Evolutionary conservation across 2,329 filamentous ascomycete genomes (phyloP).

Genomic region (Boeremia exigua): DNA sequence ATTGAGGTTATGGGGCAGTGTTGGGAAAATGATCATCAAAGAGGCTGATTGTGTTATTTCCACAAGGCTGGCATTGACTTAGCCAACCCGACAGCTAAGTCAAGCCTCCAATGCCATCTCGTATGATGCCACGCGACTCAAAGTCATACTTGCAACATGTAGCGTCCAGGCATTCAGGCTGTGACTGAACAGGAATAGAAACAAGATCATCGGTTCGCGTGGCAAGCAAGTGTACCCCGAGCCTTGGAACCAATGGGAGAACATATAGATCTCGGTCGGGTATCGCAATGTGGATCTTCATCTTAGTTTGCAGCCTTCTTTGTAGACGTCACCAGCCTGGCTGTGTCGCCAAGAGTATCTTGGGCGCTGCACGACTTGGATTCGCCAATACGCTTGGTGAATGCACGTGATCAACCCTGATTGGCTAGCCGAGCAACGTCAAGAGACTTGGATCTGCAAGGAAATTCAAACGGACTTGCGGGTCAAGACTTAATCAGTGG

Average conservation of each 20-base stretch:
- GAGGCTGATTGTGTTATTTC: slow-evolving; percentile 13
- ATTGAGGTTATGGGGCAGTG: slow-evolving; percentile 22
- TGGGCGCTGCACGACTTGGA: slow-evolving; percentile 19
- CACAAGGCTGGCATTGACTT: neutral
- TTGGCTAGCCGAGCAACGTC: slow-evolving; percentile 17
- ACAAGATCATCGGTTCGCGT: neutral
- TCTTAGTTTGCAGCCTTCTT: slow-evolving; percentile 9
- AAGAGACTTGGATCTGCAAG: slow-evolving; percentile 26
- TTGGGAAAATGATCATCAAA: slow-evolving; percentile 3
- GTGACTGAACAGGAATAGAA: slow-evolving; percentile 19
- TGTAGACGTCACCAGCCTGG: slow-evolving; percentile 33
- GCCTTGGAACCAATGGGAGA: neutral
- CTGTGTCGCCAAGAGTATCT: slow-evolving; percentile 33
- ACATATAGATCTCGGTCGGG: neutral
- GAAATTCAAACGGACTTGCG: neutral
- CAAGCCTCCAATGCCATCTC: slow-evolving; percentile 1
- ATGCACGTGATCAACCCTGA: slow-evolving; percentile 20
- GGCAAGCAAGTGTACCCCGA: neutral
- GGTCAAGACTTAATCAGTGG: slow-evolving; percentile 4
- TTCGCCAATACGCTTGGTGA: slow-evolving; percentile 28
- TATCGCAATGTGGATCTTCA: neutral
- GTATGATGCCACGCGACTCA: neutral
- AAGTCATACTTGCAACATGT: neutral
- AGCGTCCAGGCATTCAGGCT: slow-evolving; percentile 2
- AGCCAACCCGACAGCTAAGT: neutral